Percentiles rank a stretch among this genome's conserved stretches.
phyloP scores from a whole-genome alignment of 1,284 basidiomycete genomes.

The Leccinum fuscescens region DNA sequence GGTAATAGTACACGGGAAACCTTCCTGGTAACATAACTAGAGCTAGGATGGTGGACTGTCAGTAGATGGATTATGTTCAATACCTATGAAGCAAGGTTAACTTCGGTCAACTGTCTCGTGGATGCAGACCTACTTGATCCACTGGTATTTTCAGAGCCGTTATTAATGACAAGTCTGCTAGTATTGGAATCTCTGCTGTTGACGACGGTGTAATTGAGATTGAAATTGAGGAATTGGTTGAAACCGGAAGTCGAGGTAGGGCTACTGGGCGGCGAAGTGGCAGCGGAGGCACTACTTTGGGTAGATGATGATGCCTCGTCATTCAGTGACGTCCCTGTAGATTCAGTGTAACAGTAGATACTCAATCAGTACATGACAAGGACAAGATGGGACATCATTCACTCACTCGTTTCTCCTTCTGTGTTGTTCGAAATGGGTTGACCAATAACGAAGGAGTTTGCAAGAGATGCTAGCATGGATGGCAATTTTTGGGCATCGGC shows the following conservation, averaged over 20 bases:
- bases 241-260: neutral
- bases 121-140: constrained; percentile 12
- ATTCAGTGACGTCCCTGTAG: neutral
- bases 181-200: neutral
- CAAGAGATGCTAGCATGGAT: neutral
- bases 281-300: neutral
- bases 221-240: neutral
- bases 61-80: neutral
- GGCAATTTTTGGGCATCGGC: neutral
- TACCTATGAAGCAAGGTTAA: neutral
- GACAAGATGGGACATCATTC: too few relatives aligned
- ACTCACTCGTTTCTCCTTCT: constrained; percentile 8
- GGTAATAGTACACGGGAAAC: constrained; percentile 1
- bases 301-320: neutral
- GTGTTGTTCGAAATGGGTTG: neutral
- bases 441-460: neutral
- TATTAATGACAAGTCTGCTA: constrained; percentile 11
- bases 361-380: neutral
- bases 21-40: too few relatives aligned
- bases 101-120: neutral
- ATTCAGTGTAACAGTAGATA: neutral
- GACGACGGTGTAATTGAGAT: constrained; percentile 7
- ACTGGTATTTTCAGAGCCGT: neutral
- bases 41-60: neutral
- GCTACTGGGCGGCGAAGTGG: constrained; percentile 9